Percentiles rank a stretch among this genome's conserved stretches.
Conservation (phyloP, 2,329 filamentous ascomycete genomes). For the Aspergillus flavus region DNA sequence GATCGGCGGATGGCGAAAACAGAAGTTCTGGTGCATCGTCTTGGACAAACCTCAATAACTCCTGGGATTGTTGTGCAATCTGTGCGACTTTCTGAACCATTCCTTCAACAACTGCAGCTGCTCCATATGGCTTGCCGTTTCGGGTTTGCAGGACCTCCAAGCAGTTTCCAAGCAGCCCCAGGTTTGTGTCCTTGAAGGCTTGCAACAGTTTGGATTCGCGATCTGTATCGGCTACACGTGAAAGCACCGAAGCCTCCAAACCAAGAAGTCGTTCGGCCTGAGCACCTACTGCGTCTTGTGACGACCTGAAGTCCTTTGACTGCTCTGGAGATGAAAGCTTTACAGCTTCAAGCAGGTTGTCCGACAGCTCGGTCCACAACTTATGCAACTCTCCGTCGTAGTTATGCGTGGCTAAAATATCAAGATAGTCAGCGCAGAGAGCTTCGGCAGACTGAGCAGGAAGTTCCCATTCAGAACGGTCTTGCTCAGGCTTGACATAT, state of each 20-base stretch:
- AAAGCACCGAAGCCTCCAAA: conserved; percentile 50
- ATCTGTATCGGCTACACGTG: conserved; percentile 26
- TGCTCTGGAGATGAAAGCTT: conserved; percentile 78
- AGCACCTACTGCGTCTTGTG: conserved; percentile 68
- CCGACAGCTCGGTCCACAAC: conserved; percentile 66
- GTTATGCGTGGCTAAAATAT: conserved; percentile 39
- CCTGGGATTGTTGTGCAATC: conserved; percentile 42
- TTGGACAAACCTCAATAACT: conserved; percentile 56
- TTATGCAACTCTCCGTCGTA: conserved; percentile 54
- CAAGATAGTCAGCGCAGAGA: conserved; percentile 44
- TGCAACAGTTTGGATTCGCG: conserved; percentile 31
- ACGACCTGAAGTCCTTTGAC: conserved; percentile 73
- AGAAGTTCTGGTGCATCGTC: conserved; percentile 62
- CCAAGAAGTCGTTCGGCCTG: conserved; percentile 70
- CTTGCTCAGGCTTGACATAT: conserved; percentile 53
- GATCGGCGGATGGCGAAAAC: conserved; percentile 67
- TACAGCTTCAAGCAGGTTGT: conserved; percentile 66
- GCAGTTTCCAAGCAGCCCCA: conserved; percentile 50
- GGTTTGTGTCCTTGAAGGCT: conserved; percentile 39
- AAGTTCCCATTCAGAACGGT: conserved; percentile 55
- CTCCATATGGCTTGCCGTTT: conserved; percentile 69
- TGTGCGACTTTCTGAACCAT: conserved; percentile 50
- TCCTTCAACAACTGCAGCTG: conserved; percentile 60
- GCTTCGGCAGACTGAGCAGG: conserved; percentile 41
- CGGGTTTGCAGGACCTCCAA: conserved; percentile 54